Conservation (phyloP, 192 early-diverging fungal genomes). For the Dispira simplex region DNA sequence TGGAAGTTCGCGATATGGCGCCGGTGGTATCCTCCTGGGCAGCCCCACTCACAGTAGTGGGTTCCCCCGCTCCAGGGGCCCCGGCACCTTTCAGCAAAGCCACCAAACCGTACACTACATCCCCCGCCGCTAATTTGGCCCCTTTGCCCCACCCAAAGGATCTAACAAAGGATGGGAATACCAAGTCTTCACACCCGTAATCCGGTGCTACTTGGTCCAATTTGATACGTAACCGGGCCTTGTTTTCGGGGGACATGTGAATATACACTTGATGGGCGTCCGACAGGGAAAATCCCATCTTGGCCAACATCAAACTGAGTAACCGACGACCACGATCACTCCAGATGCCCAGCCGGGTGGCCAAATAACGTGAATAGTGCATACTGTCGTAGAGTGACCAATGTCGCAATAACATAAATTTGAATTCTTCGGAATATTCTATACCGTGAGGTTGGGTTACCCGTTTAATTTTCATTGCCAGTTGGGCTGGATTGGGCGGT, state of each 20-base stretch:
- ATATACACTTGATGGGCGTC: slow-evolving; percentile 61
- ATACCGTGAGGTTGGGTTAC: slow-evolving; percentile 15
- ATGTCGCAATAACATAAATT: slow-evolving; percentile 75
- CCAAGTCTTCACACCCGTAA: slow-evolving; percentile 65
- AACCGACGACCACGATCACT: slow-evolving; percentile 61
- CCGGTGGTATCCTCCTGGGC: neutral
- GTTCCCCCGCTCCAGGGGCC: neutral
- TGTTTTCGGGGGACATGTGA: slow-evolving; percentile 64
- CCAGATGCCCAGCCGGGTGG: slow-evolving; percentile 78
- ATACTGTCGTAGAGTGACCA: slow-evolving; percentile 84
- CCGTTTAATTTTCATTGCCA: slow-evolving; percentile 7
- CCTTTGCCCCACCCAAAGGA: slow-evolving; percentile 51
- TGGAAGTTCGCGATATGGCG: neutral
- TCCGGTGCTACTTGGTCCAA: slow-evolving; percentile 53
- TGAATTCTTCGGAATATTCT: slow-evolving; percentile 51
- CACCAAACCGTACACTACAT: slow-evolving; percentile 64
- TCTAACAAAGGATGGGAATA: slow-evolving; percentile 63
- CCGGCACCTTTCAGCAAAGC: slow-evolving; percentile 51
- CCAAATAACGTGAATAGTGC: slow-evolving; percentile 79
- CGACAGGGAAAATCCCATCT: slow-evolving; percentile 79
- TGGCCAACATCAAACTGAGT: slow-evolving; percentile 69
- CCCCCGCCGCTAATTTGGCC: slow-evolving; percentile 49
- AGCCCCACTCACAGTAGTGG: neutral
- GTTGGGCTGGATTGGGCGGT: neutral
- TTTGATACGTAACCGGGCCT: slow-evolving; percentile 41